Conservation (phyloP, 768 basidiomycete genomes). For the Coprinellus micaceus region DNA sequence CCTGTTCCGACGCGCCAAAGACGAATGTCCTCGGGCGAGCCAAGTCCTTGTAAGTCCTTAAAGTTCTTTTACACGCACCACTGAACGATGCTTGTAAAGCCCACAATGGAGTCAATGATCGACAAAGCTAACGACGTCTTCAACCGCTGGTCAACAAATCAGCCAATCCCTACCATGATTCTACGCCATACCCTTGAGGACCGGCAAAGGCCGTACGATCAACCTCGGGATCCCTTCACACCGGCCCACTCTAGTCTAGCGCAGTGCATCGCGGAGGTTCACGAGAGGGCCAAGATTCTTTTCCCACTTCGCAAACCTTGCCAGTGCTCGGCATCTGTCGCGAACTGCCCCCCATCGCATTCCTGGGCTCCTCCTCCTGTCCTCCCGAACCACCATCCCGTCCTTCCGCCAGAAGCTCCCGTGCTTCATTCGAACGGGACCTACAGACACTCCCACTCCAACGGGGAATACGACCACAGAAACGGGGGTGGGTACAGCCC, state of each 20-base stretch:
- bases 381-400: conserved; percentile 5
- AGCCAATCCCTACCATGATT: conserved; percentile 41
- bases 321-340: conserved; percentile 30
- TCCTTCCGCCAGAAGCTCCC: conserved; percentile 6
- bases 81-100: conserved; percentile 24
- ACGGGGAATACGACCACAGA: background rate
- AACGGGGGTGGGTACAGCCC: background rate
- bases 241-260: conserved; percentile 39
- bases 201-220: conserved; percentile 9
- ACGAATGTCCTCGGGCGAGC: conserved; percentile 41
- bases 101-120: conserved; percentile 47
- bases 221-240: conserved; percentile 33
- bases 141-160: conserved; percentile 42
- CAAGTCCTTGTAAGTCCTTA: conserved; percentile 40
- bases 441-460: background rate
- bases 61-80: conserved; percentile 1
- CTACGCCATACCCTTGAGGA: conserved; percentile 36
- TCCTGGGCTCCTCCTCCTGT: conserved; percentile 42
- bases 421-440: background rate
- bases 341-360: conserved; percentile 39
- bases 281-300: conserved; percentile 39
- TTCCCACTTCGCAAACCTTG: conserved; percentile 45
- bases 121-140: conserved; percentile 50
- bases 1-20: conserved; percentile 43
- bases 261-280: conserved; percentile 47